These are phyloP conservation scores for Rutstroemia sp. DNA, from an alignment of 2,329 filamentous ascomycete species.

Conservation along the genomic window DNA sequence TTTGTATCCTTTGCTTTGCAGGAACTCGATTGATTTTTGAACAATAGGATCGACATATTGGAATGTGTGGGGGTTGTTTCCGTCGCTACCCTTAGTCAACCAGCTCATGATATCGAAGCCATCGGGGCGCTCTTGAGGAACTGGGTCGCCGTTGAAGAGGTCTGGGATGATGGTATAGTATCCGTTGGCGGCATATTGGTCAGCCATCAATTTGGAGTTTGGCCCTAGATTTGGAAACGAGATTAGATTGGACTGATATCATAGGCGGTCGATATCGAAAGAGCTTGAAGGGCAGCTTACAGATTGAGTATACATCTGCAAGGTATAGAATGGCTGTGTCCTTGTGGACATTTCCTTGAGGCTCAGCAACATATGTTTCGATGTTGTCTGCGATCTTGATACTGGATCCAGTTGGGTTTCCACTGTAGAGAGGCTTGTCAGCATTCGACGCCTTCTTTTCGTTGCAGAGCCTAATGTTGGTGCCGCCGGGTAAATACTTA, in stretches of 20 bases:
- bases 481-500: conserved; percentile 10
- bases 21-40: conserved; percentile 44
- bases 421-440: conserved; percentile 13
- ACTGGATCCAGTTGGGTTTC: conserved; percentile 23
- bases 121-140: conserved; percentile 42
- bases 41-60: conserved; percentile 34
- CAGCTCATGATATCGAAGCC: conserved; percentile 45
- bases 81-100: conserved; percentile 25
- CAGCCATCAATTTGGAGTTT: conserved; percentile 60
- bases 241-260: too few relatives aligned
- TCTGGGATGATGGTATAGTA: conserved; percentile 53
- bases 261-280: too few relatives aligned
- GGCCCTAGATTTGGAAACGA: conserved; percentile 29
- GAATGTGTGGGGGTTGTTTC: conserved; percentile 28
- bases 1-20: conserved; percentile 49
- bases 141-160: conserved; percentile 59
- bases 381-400: conserved; percentile 26
- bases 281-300: not conserved
- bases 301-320: conserved; percentile 29
- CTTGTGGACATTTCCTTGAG: conserved; percentile 23
- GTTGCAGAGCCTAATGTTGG: too few relatives aligned
- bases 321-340: conserved; percentile 28
- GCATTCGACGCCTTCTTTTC: too few relatives aligned
- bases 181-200: conserved; percentile 64
- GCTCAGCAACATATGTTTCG: conserved; percentile 28